Evolutionary conservation across 805 yeast genomes (phyloP).

Genomic region (Millerago galiae): DNA sequence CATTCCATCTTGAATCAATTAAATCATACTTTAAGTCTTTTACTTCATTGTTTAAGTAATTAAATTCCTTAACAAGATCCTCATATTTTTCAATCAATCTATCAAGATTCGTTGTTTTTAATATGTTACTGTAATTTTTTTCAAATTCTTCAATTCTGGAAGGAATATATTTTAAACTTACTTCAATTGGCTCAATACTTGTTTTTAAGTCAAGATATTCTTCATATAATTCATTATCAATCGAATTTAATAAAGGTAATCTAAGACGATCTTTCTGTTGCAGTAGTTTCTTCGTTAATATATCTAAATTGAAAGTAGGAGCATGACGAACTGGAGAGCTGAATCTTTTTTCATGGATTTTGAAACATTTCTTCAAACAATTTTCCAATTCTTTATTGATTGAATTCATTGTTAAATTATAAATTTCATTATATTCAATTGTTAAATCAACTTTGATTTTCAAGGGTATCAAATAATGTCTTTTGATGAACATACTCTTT

Average conservation of each 20-base stretch:
- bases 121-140: slow-evolving; percentile 16
- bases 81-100: slow-evolving; percentile 34
- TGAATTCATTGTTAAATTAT: slow-evolving; percentile 34
- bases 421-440: slow-evolving; percentile 39
- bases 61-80: slow-evolving; percentile 33
- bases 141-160: slow-evolving; percentile 39
- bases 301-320: slow-evolving; percentile 30
- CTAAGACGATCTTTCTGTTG: slow-evolving; percentile 26
- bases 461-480: slow-evolving; percentile 22
- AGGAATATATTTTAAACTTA: slow-evolving; percentile 47
- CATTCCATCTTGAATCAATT: slow-evolving; percentile 51
- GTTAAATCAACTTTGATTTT: slow-evolving; percentile 33
- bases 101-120: slow-evolving; percentile 18
- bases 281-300: slow-evolving; percentile 26
- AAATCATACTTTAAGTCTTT: slow-evolving; percentile 36
- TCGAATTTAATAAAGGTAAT: slow-evolving; percentile 33
- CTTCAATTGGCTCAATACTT: slow-evolving; percentile 44
- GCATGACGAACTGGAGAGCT: slow-evolving; percentile 36
- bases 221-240: slow-evolving; percentile 35
- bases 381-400: slow-evolving; percentile 33
- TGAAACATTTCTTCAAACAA: slow-evolving; percentile 30
- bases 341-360: slow-evolving; percentile 31
- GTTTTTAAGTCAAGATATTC: slow-evolving; percentile 36
- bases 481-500: slow-evolving; percentile 20
- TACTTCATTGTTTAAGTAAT: slow-evolving; percentile 35